A percentile compares a stretch with the other conserved stretches of the same genome.
These are phyloP conservation scores for Termitomyces sp. DNA, from an alignment of 768 basidiomycete genomes.

Conservation along the genomic window DNA sequence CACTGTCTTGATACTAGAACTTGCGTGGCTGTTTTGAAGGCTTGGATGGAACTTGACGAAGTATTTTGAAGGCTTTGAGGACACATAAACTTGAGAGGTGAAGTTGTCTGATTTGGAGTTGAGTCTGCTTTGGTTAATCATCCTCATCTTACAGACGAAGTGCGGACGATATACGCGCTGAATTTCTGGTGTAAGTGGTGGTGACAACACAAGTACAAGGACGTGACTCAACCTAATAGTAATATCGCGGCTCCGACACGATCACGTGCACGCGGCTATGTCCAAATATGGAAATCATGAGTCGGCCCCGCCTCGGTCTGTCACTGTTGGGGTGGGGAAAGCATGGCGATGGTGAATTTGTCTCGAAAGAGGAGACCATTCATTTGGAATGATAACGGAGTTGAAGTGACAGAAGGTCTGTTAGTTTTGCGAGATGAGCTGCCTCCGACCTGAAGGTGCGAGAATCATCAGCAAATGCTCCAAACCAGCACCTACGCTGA, in stretches of 20 bases:
- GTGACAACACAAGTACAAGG: neutral
- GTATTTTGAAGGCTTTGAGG: neutral
- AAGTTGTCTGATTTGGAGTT: neutral
- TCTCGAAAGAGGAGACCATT: neutral
- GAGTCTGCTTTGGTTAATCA: neutral
- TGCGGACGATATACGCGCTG: neutral
- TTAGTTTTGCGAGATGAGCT: neutral
- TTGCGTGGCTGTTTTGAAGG: neutral
- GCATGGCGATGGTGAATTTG: neutral
- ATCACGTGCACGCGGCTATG: neutral
- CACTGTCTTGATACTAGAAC: neutral
- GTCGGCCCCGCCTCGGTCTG: neutral
- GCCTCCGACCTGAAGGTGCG: neutral
- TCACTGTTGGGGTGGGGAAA: too few species aligned
- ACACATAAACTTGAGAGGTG: neutral
- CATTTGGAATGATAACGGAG: neutral
- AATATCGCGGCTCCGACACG: neutral
- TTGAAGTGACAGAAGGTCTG: neutral
- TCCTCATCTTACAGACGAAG: neutral
- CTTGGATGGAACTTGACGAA: neutral
- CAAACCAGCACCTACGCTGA: neutral
- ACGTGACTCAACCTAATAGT: neutral
- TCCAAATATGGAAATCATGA: neutral
- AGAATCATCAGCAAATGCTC: too few species aligned
- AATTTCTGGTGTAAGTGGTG: neutral